A percentile compares a stretch with the other conserved stretches of the same genome.
phyloP scores from a whole-genome alignment of 768 basidiomycete genomes.

The Rhodotorula diobovata region DNA sequence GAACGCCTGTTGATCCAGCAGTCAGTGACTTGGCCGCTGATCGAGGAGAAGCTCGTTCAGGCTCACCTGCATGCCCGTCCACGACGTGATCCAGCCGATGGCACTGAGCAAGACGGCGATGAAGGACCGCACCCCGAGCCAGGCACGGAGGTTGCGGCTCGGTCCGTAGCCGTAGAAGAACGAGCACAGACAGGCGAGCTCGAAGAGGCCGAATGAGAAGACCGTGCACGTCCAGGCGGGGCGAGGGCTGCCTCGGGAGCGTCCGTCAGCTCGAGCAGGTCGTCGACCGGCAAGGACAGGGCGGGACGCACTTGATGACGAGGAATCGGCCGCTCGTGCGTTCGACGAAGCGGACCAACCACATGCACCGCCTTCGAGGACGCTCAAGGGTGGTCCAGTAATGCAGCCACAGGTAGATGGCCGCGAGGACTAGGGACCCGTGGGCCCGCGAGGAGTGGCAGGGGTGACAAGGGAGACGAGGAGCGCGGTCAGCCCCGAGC shows the following conservation, averaged over 20 bases:
- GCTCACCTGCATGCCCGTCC: not conserved
- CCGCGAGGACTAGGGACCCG: not conserved
- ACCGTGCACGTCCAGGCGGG: not conserved
- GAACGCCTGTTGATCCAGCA: not conserved
- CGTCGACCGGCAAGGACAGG: no score
- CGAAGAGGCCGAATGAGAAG: not conserved
- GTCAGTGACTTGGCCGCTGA: fast-evolving
- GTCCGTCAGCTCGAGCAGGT: not conserved
- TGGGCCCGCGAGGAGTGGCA: no score
- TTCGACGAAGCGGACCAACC: not conserved
- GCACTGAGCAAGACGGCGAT: not conserved
- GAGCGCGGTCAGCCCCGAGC: not conserved
- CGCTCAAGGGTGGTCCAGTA: not conserved
- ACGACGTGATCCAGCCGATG: not conserved
- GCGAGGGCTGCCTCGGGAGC: not conserved
- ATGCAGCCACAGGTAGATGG: not conserved
- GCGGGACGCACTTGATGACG: not conserved
- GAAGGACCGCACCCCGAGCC: not conserved
- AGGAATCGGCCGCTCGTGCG: not conserved
- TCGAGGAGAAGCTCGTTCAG: fast-evolving
- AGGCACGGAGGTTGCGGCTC: not conserved
- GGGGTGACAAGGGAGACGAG: no score
- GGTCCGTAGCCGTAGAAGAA: not conserved
- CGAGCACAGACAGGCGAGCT: not conserved
- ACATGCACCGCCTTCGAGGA: not conserved